Base-by-base conservation (phyloP, 495 filamentous ascomycete species). In the Trichoderma orchidacearum region DNA sequence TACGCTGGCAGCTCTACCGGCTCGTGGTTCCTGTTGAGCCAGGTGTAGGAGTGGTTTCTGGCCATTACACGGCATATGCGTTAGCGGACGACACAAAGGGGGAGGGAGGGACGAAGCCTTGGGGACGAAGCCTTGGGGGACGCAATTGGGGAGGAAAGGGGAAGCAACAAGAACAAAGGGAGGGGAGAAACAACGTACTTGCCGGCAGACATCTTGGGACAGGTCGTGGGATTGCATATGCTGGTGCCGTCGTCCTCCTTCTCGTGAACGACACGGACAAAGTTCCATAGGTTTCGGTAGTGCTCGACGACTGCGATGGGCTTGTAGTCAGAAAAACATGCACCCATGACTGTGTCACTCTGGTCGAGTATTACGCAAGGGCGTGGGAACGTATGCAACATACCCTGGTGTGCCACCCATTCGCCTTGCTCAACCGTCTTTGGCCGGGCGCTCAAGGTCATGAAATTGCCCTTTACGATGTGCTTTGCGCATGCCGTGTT, bases 391-490 rank as follows among this genome's bases (percentile, higher is more conserved):
- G 8, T 5, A 7, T 30, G 13, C n/a, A 12, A 64, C 75, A 70
- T 75, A 94, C 91, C 85, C 80, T 95, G 91, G 70, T 95, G 90
- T 55, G 90, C 90, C 57, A 95, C 73, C 91, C 91, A 96, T 65
- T 96, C 91, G 31, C 89, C 90, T 58, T 86, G 78, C 65, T 95
- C 91, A 29, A 95, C 85, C 54, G 89, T 85, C 68, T 87, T 87
- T 7, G 91, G 91, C 65, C 87, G 86, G 54, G 87, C 87, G 62
- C 89, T 92, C 48, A 96, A 71, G 25, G 91, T 95, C 86, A 94
- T 89, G 67, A 95, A 95, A 70, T 95, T 96, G 36, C 91, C 91
- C 70, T 89, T 94, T 59, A 95, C 91, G 58, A 94, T 92, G 60
- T 95, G 79, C 61, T 84, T 85, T 36, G 86, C 83, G 64, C 90